These are phyloP conservation scores for Phoma sp. DNA, from an alignment of 2,329 filamentous ascomycete species.

Conservation along the genomic window DNA sequence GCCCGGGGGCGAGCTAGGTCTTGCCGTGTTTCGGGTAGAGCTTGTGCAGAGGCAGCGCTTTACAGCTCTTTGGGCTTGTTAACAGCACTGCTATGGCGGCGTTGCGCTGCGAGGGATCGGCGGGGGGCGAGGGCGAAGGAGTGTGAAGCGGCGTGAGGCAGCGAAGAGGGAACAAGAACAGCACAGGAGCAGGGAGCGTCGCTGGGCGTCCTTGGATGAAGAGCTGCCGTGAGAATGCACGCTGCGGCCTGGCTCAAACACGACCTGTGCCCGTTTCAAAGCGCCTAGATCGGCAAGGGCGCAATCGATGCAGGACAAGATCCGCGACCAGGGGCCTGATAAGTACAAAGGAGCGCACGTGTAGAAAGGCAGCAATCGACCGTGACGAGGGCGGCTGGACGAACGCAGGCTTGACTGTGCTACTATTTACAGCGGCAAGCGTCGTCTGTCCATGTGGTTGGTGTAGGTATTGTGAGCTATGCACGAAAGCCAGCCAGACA, in stretches of 20 bases:
- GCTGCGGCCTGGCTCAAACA: constrained; percentile 11
- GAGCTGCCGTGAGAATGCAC: constrained; percentile 12
- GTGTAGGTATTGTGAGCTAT: neutral
- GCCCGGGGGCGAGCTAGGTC: constrained; percentile 5
- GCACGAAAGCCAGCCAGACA: neutral
- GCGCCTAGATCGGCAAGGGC: constrained; percentile 34
- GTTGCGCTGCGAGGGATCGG: constrained; percentile 5
- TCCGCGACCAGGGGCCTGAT: constrained; percentile 22
- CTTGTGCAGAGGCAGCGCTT: neutral
- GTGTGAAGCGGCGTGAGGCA: neutral
- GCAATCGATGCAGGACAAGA: constrained; percentile 24
- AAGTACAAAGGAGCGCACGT: constrained; percentile 5
- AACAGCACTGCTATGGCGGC: neutral
- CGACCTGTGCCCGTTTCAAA: constrained; percentile 33
- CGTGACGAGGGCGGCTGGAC: neutral
- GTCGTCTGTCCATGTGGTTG: neutral
- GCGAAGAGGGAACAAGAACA: neutral
- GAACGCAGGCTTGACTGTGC: neutral
- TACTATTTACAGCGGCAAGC: constrained; percentile 1
- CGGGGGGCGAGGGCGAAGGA: constrained; percentile 5
- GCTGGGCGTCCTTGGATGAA: constrained; percentile 4
- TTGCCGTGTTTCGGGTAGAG: constrained; percentile 13
- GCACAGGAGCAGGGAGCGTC: neutral
- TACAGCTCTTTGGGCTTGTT: neutral
- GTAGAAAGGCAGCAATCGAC: neutral